phyloP scores from a whole-genome alignment of 352 stramenopile genomes.

The Globisporangium solare region DNA sequence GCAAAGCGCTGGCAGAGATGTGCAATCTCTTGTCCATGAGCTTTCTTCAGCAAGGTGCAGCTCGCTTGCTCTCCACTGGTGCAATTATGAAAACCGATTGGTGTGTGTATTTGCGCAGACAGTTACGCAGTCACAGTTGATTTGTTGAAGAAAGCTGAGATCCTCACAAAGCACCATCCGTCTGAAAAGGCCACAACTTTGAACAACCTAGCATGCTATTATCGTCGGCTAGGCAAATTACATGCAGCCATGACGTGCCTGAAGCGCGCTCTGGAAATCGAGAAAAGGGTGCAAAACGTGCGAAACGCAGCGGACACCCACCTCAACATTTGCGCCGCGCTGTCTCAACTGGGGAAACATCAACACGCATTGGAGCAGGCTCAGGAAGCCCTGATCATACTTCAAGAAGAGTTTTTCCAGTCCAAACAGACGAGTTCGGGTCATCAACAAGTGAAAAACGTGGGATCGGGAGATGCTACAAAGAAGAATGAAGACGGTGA shows the following conservation, averaged over 20 bases:
- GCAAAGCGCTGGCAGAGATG: conserved; percentile 89
- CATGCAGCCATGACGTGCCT: conserved; percentile 90
- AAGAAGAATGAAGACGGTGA: not conserved
- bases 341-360: conserved; percentile 88
- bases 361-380: conserved; percentile 81
- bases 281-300: conserved; percentile 64
- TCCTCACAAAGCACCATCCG: conserved; percentile 84
- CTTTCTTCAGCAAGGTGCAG: conserved; percentile 84
- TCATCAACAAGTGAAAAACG: not conserved
- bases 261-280: conserved; percentile 87
- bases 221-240: conserved; percentile 83
- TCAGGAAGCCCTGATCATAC: conserved; percentile 80
- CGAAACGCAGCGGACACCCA: conserved; percentile 90
- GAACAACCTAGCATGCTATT: conserved; percentile 94
- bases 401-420: conserved; percentile 87
- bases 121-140: conserved; percentile 90
- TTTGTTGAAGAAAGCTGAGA: conserved; percentile 91
- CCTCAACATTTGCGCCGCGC: conserved; percentile 91
- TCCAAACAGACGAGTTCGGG: conserved; percentile 5
- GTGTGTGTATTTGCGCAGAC: conserved; percentile 23
- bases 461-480: not conserved
- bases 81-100: not conserved
- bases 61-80: not conserved
- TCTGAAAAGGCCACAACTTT: conserved; percentile 85
- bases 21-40: conserved; percentile 94